Evolutionary conservation across 148 eudicot genomes (phyloP).

Genomic region (Salicornia ramosissima): DNA sequence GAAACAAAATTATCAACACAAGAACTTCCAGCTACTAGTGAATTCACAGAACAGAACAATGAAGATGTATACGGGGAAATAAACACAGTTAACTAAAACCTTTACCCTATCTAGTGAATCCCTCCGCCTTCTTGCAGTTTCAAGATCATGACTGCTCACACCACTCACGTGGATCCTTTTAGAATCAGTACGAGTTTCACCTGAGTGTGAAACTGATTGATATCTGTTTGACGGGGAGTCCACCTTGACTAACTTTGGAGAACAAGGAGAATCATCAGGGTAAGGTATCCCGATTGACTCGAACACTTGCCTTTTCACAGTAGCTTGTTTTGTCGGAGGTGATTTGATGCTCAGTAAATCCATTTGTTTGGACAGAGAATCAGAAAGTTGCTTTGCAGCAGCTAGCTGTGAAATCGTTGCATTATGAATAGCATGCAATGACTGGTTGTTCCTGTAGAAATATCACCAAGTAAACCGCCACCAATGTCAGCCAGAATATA

Average conservation of each 20-base stretch:
- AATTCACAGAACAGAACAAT: not conserved
- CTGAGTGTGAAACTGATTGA: slow-evolving; percentile 27
- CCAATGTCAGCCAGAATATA: not conserved
- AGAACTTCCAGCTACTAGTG: no score
- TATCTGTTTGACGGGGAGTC: slow-evolving; percentile 36
- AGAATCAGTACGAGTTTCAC: slow-evolving; percentile 34
- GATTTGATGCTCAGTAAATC: slow-evolving; percentile 53
- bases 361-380: slow-evolving; percentile 76
- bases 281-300: slow-evolving; percentile 76
- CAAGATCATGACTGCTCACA: slow-evolving; percentile 47
- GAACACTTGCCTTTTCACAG: slow-evolving; percentile 65
- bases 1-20: no score
- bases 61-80: not conserved
- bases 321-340: slow-evolving; percentile 37
- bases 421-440: slow-evolving; percentile 66
- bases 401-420: slow-evolving; percentile 71
- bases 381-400: slow-evolving; percentile 84
- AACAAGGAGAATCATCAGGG: slow-evolving; percentile 38
- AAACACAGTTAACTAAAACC: not conserved
- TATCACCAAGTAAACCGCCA: slow-evolving; percentile 5
- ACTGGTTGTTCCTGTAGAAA: slow-evolving; percentile 56
- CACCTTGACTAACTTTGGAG: slow-evolving; percentile 34
- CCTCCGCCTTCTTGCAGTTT: slow-evolving; percentile 75
- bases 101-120: slow-evolving; percentile 81
- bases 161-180: slow-evolving; percentile 43